Base-by-base conservation (phyloP, 345 rosid genomes). In the Camelina laxa region DNA sequence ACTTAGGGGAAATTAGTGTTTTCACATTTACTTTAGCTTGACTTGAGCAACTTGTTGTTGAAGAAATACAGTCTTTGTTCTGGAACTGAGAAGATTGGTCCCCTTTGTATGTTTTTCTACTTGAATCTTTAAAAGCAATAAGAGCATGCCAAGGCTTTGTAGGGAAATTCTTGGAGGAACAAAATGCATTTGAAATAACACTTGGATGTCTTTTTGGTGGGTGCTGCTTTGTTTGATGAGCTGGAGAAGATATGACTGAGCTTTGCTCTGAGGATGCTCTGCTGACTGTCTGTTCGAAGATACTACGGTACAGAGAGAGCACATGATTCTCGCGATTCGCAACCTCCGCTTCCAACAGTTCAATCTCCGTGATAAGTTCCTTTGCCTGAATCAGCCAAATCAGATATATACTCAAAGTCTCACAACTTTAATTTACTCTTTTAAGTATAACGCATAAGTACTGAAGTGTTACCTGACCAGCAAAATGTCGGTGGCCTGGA, bases 401-500 rank as follows among this genome's bases (percentile, higher is more conserved):
- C 71, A 54, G 44, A 33, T 33, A 27, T 57, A 31, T 3, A 16
- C 22, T 3, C 8, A 19, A 60, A 17, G 38, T n/a, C 17, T 27
- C 10, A 63, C 9, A 36, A 4, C 10, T 30, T 69, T 10, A 42
- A 20, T 15, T 14, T 22, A 27, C 20, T 12, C n/a, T 27, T 17
- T 17, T 2, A 66, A 66, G n/a, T 7, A 47, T 42, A 41, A 24
- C 10, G 24, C 3, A 42, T 31, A 35, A 15, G 21, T 4, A 38
- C 12, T 24, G 16, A 64, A 74, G 44, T 24, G 22, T 72, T 78
- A 91, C 97, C 85, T 91, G 88, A 41, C 87, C 61, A 61, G 93
- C 72, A 66, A 93, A 90, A 80, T 93, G 91, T 75, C 88, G 84
- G 67, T 93, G 97, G n/a, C 98, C 96, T 17, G 96, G 97, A 54